Conservation (phyloP, 2,329 filamentous ascomycete species). For the Talaromyces sp. region DNA sequence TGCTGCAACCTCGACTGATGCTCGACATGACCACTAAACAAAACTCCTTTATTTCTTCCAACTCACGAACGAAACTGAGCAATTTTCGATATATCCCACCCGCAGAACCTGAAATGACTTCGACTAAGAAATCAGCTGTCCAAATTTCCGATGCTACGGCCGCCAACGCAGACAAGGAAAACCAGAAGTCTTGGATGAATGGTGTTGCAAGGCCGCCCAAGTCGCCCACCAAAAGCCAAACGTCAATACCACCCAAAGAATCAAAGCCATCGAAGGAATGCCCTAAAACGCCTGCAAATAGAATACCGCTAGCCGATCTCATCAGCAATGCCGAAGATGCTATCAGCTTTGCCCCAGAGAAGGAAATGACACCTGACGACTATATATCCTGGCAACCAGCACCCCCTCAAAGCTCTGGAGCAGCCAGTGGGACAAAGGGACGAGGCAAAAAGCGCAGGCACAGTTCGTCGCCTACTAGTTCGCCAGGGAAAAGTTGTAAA, state of each 20-base stretch:
- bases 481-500: constrained; percentile 49
- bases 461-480: constrained; percentile 69
- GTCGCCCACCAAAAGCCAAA: constrained; percentile 16
- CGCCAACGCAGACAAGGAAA: constrained; percentile 42
- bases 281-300: constrained; percentile 56
- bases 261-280: constrained; percentile 29
- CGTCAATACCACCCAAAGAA: constrained; percentile 19
- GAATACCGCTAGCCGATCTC: constrained; percentile 56
- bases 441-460: constrained; percentile 61
- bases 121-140: constrained; percentile 13
- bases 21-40: constrained; percentile 20
- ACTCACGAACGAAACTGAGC: constrained; percentile 52
- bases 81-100: constrained; percentile 48
- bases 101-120: constrained; percentile 16
- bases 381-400: constrained; percentile 56
- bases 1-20: constrained; percentile 10
- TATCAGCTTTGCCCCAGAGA: constrained; percentile 42
- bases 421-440: constrained; percentile 41
- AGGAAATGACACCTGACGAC: constrained; percentile 54
- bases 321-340: constrained; percentile 58
- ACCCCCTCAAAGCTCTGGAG: constrained; percentile 38
- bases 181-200: constrained; percentile 33
- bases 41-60: constrained; percentile 41
- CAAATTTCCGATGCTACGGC: constrained; percentile 20
- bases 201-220: constrained; percentile 24